Base-by-base conservation (phyloP, 208 protist species). In the Trichomonas vaginalis region DNA sequence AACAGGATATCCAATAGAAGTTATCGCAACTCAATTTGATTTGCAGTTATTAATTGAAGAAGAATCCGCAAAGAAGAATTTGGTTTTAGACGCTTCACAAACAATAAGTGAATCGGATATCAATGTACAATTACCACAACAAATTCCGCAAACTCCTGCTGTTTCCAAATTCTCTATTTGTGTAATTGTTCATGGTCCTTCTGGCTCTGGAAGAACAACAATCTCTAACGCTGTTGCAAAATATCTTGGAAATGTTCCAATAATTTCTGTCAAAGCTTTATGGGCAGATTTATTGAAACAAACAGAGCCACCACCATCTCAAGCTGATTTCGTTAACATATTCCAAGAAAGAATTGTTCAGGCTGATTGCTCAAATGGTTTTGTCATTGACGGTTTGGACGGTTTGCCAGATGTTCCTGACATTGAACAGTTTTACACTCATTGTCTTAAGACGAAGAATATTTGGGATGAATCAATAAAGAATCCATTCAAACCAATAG, bases 101-200 rank as follows among this genome's bases (percentile, higher is more conserved):
- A 23, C 0, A 49, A 35, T 48, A 46, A 27, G 37, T n/a, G 45
- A 92, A 35, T 56, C 45, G 39, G 45, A 35, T 6, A 35, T 92
- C 51, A 0, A 49, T 27, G 21, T 6, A 8, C 56, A 70, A 70
- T 4, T 32, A n/a, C 56, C 56, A 32, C 56, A 8, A 27, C 56
- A 70, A 15, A 27, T 27, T 6, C n/a, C 45, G 56, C 40, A 48
- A 39, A 51, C 32, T 23, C 39, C 82, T 0, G 39, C 17, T 32
- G 82, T 88, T 4, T 88, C 86, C 0, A 92, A 92, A 15, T 48
- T 92, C 45, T 92, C 86, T 15, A 92, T 92, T 92, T 92, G 86
- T 39, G 45, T 92, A 0, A 92, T 92, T 39, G 45, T 92, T 51
- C 14, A 35, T 39, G 86, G 86, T 17, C 0, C 45, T 39, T 39